These are phyloP conservation scores for Cucumis melo DNA, from an alignment of 306 rosid species.

Conservation along the genomic window DNA sequence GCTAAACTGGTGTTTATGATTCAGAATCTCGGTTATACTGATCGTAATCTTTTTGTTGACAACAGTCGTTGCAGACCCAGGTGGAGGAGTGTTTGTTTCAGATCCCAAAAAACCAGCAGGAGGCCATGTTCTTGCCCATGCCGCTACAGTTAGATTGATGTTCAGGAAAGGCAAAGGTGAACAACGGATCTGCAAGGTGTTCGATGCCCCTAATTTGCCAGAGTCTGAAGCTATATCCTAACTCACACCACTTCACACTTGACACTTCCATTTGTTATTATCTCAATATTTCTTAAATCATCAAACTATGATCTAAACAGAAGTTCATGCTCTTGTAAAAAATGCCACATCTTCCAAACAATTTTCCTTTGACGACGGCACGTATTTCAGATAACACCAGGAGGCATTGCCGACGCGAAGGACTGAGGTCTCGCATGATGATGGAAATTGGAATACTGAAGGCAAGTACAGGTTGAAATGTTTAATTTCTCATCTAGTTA, in stretches of 20 bases:
- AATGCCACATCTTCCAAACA: background rate
- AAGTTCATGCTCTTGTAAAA: background rate
- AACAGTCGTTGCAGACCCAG: constrained; percentile 96
- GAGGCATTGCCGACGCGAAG: constrained; percentile 88
- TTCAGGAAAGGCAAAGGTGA: constrained; percentile 98
- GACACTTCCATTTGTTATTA: background rate
- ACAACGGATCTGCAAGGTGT: constrained; percentile 89
- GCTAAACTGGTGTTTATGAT: background rate
- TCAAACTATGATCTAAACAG: background rate
- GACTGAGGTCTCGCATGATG: constrained; percentile 26
- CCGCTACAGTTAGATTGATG: constrained; percentile 78
- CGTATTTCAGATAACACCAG: constrained; percentile 89
- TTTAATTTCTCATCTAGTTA: constrained; percentile 17
- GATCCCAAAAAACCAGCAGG: constrained; percentile 98
- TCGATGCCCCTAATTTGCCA: constrained; percentile 87
- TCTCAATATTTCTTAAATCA: background rate
- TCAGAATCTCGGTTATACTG: background rate
- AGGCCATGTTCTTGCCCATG: constrained; percentile 94
- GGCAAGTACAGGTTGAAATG: background rate
- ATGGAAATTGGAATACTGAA: background rate
- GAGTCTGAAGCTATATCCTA: constrained; percentile 99
- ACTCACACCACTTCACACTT: background rate
- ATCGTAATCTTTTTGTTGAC: constrained; percentile 6
- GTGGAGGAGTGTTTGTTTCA: constrained; percentile 80
- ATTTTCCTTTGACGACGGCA: constrained; percentile 39